A percentile compares a stretch with the other conserved stretches of the same genome.
Conservation (phyloP, 768 basidiomycete species). For the Tubosaeta sp. region DNA sequence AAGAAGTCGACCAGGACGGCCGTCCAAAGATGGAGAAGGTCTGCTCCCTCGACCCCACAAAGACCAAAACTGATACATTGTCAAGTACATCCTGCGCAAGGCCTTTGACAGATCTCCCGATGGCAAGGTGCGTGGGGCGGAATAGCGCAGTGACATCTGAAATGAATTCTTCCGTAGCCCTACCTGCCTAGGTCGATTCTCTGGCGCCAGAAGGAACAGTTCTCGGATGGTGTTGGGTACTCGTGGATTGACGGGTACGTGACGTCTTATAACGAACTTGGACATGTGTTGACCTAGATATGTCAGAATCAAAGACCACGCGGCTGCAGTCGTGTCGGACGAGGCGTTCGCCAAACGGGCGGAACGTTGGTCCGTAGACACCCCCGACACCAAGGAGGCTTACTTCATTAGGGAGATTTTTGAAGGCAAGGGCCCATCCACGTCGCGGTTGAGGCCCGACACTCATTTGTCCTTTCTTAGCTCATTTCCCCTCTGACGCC, state of each 20-base stretch:
- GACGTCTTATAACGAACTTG: not conserved
- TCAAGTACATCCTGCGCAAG: conserved; percentile 89
- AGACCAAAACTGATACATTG: conserved; percentile 8
- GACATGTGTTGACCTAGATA: not conserved
- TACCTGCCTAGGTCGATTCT: conserved; percentile 93
- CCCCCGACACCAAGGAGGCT: conserved; percentile 95
- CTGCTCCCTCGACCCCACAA: conserved; percentile 5
- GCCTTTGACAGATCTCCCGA: conserved; percentile 87
- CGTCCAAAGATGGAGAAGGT: conserved; percentile 96
- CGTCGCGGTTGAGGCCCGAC: not conserved
- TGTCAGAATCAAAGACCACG: conserved; percentile 83
- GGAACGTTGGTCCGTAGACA: conserved; percentile 72
- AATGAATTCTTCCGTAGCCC: conserved; percentile 42
- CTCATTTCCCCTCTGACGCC: conserved; percentile 76
- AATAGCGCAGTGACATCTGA: not conserved
- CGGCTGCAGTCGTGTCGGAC: conserved; percentile 71
- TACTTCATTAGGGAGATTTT: conserved; percentile 92
- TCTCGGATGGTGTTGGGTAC: conserved; percentile 98
- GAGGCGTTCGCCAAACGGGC: conserved; percentile 69
- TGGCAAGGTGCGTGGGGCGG: conserved; percentile 49
- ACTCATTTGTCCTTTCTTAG: conserved; percentile 32
- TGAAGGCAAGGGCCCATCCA: conserved; percentile 47
- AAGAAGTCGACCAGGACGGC: conserved; percentile 80
- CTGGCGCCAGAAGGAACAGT: conserved; percentile 99
- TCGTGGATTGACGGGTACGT: conserved; percentile 96